Evolutionary conservation across 164 flowering plant species (phyloP).

Genomic region (Buxus sempervirens): DNA sequence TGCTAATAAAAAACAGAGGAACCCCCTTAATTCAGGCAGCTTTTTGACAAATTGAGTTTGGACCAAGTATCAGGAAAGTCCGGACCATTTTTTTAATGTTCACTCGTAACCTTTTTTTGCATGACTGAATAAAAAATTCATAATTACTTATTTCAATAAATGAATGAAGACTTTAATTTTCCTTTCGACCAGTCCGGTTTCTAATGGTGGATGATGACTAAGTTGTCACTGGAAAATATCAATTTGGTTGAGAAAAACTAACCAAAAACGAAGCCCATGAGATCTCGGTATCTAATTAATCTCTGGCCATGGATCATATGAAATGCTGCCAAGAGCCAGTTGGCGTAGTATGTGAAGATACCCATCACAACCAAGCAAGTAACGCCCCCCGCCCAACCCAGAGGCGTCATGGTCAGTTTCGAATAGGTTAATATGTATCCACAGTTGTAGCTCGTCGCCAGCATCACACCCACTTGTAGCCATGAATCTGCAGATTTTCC

Average conservation of each 20-base stretch:
- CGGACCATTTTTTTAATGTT: no score
- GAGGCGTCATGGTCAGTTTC: constrained; percentile 45
- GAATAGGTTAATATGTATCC: constrained; percentile 54
- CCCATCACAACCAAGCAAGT: constrained; percentile 33
- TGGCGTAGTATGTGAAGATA: constrained; percentile 35
- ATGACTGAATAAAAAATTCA: no score
- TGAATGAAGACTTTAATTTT: no score
- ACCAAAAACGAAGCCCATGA: constrained; percentile 54
- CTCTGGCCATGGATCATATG: constrained; percentile 48
- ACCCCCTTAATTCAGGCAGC: no score
- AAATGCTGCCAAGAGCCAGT: constrained; percentile 51
- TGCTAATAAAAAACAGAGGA: no score
- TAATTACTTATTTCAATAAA: no score
- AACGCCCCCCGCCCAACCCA: constrained; percentile 58
- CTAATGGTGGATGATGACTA: no score
- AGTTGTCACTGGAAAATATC: no score
- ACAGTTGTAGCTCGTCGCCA: constrained; percentile 44
- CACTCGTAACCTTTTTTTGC: no score
- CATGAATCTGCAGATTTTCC: constrained; percentile 49
- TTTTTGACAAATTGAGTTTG: no score
- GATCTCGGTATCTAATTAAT: constrained; percentile 60
- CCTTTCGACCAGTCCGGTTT: no score
- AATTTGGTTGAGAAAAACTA: not conserved
- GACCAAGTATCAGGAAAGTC: no score
- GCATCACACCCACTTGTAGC: constrained; percentile 52